Base-by-base conservation (phyloP, 225 moss, liverwort and hornwort genomes). In the Physcomitrellopsis africana region DNA sequence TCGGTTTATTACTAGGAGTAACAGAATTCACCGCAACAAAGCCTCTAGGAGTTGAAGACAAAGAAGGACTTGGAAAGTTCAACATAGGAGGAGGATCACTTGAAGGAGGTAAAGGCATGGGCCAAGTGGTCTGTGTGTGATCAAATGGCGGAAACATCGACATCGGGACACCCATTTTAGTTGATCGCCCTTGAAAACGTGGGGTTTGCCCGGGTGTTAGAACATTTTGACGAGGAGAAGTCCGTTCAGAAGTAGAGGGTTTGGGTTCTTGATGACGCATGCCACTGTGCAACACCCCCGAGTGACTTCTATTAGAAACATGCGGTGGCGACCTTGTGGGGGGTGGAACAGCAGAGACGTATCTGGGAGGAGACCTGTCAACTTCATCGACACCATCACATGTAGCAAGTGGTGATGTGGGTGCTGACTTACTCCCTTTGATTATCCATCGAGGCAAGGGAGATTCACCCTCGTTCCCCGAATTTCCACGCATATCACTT, bases 1-100 rank as follows among this genome's bases (percentile, higher is more conserved):
- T 85, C 72, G 32, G 4, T 37, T 37, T 37, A 37, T 80, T 81
- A 29, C 71, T 70, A 44, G 81, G 70, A 67, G 86, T 60, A 16
- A 77, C 44, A 24, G 59, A 67, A 78, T 63, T 89, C 44, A 73
- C 66, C 51, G 82, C 77, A 42, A 86, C 72, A 61, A 76, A 89
- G 53, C 87, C 87, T 51, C 83, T 78, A 3, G 92, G 89, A 16
- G 92, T 92, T 24, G 92, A 87, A 62, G 92, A 79, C 10, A 86
- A 52, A 14, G 86, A 73, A 11, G 92, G 92, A 26, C 82, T 78
- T 56, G 81, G 78, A 75, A 89, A 82, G 72, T 72, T 87, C 14
- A 86, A 51, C 22, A 82, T 70, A 15, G 85, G 88, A 23, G 85
- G 88, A 20, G 45, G 48, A 53, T 70, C 70, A 4, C 51, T 17